Conservation (phyloP, 768 basidiomycete genomes). For the Podaxis carcinomalis region DNA sequence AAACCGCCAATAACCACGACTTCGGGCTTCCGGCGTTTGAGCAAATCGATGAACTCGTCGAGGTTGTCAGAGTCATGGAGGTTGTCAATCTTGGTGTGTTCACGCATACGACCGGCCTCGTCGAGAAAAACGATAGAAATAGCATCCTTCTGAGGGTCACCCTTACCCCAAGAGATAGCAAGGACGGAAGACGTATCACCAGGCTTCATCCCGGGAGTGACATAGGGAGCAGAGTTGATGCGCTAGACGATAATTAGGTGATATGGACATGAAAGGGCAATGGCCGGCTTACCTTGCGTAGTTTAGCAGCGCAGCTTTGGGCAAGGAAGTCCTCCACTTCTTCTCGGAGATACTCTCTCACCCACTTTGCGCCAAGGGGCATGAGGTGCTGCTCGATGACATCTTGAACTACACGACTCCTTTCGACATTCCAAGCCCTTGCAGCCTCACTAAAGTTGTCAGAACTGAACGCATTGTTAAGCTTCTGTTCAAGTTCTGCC, state of each 20-base stretch:
- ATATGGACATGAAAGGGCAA: not conserved
- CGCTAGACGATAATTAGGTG: constrained; percentile 43
- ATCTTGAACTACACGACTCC: constrained; percentile 73
- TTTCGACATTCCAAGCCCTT: constrained; percentile 87
- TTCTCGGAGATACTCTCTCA: constrained; percentile 81
- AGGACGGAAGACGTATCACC: constrained; percentile 81
- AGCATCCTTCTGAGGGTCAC: constrained; percentile 88
- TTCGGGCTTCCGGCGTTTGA: constrained; percentile 80
- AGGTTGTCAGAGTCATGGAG: constrained; percentile 64
- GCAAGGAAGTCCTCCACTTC: constrained; percentile 87
- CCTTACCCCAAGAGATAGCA: constrained; percentile 92
- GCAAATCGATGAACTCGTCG: constrained; percentile 77
- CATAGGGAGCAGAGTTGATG: constrained; percentile 77
- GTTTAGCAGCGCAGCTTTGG: constrained; percentile 54
- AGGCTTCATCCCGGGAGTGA: constrained; percentile 53
- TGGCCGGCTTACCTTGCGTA: constrained; percentile 62
- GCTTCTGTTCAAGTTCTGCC: constrained; percentile 63
- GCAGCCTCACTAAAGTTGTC: constrained; percentile 83
- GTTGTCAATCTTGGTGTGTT: constrained; percentile 86
- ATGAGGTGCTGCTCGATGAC: constrained; percentile 79
- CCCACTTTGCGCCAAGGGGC: constrained; percentile 84
- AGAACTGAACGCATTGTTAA: constrained; percentile 81
- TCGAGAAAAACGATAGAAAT: constrained; percentile 85
- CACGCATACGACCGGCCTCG: constrained; percentile 85
- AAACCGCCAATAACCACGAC: constrained; percentile 90